A percentile compares a stretch with the other conserved stretches of the same genome.
phyloP scores from a whole-genome alignment of 2,329 filamentous ascomycete species.

The Paracorniculantispora psalliotae region DNA sequence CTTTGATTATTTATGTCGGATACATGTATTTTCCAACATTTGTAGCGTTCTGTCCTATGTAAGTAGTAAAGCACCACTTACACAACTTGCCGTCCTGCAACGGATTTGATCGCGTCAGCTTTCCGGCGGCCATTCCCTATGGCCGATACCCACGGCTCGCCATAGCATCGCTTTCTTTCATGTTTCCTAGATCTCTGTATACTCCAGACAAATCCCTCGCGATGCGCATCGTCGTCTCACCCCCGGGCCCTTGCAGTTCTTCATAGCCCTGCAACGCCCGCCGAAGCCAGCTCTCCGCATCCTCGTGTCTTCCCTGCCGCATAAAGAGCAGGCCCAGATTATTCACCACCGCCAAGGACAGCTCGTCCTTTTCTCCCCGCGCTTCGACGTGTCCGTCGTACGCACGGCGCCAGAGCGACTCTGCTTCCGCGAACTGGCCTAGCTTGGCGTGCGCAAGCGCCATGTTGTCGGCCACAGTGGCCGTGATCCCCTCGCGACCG shows the following conservation, averaged over 20 bases:
- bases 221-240: not conserved
- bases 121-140: no score
- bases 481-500: not conserved
- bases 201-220: constrained; percentile 19
- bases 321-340: constrained; percentile 4
- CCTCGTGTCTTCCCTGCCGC: not conserved
- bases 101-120: no score
- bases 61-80: no score
- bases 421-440: not conserved
- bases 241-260: not conserved
- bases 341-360: not conserved
- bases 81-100: no score
- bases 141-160: not conserved
- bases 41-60: no score
- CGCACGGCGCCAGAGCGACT: not conserved
- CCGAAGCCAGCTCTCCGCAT: not conserved
- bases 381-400: not conserved
- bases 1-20: no score
- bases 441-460: constrained; percentile 7
- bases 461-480: constrained; percentile 2
- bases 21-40: no score
- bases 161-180: not conserved
- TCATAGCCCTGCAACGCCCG: not conserved
- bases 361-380: not conserved
- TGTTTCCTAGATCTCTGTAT: not conserved